These are phyloP conservation scores for Fraxinus ornus DNA, from an alignment of 305 asterid genomes.

Conservation along the genomic window DNA sequence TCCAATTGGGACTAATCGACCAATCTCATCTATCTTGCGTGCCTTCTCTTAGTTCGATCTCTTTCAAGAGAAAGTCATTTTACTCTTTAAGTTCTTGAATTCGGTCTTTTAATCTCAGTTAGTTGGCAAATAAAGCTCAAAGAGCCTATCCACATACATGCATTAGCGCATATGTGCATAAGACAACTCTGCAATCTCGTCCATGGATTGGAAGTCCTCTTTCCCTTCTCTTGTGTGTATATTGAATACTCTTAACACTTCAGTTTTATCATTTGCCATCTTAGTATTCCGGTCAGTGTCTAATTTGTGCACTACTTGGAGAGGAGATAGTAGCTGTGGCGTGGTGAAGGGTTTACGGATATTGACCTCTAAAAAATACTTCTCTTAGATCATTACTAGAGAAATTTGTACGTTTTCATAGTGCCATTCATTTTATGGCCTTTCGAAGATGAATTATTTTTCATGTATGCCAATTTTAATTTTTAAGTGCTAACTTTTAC, in stretches of 20 bases:
- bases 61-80: not conserved
- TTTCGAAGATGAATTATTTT: not conserved
- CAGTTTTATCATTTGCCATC: not conserved
- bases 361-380: not conserved
- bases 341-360: not conserved
- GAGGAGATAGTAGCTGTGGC: not conserved
- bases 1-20: not conserved
- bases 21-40: not conserved
- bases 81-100: not conserved
- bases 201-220: not conserved
- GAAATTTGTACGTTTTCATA: not conserved
- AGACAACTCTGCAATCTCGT: not conserved
- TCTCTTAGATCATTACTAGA: not conserved
- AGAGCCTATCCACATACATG: not conserved
- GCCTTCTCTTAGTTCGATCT: not conserved
- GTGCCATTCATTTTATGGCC: not conserved
- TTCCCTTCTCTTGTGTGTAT: not conserved
- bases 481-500: not conserved
- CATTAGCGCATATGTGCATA: not conserved
- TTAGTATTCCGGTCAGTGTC: not conserved
- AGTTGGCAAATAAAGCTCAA: not conserved
- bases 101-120: not conserved
- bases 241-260: not conserved
- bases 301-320: not conserved
- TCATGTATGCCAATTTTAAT: not conserved